Conservation (phyloP, 805 yeast genomes). For the Sungouiella thailandica region DNA sequence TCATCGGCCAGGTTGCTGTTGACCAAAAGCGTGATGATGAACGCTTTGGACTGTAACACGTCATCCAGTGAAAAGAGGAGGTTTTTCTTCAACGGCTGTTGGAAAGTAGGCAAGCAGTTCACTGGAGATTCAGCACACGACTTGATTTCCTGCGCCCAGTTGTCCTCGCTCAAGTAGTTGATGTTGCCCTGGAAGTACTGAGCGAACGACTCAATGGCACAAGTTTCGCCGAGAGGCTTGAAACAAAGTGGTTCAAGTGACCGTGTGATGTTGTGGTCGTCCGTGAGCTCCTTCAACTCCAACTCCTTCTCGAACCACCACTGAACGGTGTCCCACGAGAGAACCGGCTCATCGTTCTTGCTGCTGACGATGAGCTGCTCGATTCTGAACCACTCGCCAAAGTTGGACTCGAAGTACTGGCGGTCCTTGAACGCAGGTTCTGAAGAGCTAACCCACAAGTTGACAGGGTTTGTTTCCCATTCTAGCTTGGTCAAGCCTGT, state of each 20-base stretch:
- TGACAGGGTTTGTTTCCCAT: constrained; percentile 75
- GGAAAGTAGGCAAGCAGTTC: constrained; percentile 82
- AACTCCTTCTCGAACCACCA: constrained; percentile 90
- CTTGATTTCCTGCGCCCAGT: constrained; percentile 54
- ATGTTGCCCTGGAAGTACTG: constrained; percentile 78
- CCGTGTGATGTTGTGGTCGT: constrained; percentile 16
- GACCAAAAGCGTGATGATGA: constrained; percentile 69
- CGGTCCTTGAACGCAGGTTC: constrained; percentile 69
- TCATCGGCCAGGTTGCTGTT: constrained; percentile 46
- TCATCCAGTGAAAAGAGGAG: constrained; percentile 53
- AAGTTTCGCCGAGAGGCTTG: constrained; percentile 72
- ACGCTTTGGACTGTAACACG: constrained; percentile 60
- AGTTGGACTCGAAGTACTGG: constrained; percentile 65
- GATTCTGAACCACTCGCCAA: constrained; percentile 89
- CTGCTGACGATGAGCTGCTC: constrained; percentile 69
- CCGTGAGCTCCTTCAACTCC: constrained; percentile 32
- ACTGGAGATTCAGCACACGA: constrained; percentile 79
- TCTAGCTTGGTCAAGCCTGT: constrained; percentile 47
- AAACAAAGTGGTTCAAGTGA: constrained; percentile 67
- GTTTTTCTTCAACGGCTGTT: constrained; percentile 77
- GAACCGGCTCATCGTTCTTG: constrained; percentile 53
- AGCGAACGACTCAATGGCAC: constrained; percentile 83
- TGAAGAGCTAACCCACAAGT: constrained; percentile 82
- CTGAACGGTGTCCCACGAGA: constrained; percentile 58
- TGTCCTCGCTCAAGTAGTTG: constrained; percentile 38